These are phyloP conservation scores for Aspergillus aculeatus DNA, from an alignment of 2,329 filamentous ascomycete species.

Conservation along the genomic window DNA sequence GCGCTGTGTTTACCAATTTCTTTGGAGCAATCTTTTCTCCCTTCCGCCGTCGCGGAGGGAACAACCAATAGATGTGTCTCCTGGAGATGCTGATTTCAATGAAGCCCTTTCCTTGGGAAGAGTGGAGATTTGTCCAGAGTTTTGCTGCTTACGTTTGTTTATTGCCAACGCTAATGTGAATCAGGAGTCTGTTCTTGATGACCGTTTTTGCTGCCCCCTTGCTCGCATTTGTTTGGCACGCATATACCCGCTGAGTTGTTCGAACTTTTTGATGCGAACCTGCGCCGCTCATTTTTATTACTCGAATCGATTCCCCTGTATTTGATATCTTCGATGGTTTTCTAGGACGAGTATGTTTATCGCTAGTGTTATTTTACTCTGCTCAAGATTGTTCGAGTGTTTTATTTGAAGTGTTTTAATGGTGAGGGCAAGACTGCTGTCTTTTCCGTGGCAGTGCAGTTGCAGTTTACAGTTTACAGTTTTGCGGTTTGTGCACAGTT, in stretches of 20 bases:
- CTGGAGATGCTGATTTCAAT: conserved; percentile 6
- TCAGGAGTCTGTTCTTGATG: conserved; percentile 34
- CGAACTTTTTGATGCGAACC: conserved; percentile 11
- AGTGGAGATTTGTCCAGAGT: not conserved
- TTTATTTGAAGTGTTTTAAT: conserved; percentile 8
- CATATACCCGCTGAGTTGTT: conserved; percentile 26
- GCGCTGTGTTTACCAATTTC: conserved; percentile 41
- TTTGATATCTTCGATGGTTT: conserved; percentile 23
- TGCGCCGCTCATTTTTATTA: conserved; percentile 22
- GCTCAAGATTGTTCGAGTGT: conserved; percentile 17
- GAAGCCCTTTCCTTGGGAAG: conserved; percentile 5
- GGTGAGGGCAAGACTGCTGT: not conserved
- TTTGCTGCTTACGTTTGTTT: conserved; percentile 17
- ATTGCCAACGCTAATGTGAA: conserved; percentile 30
- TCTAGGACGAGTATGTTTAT: conserved; percentile 1
- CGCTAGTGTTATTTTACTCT: conserved; percentile 20
- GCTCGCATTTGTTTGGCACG: conserved; percentile 32
- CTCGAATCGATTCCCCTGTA: conserved; percentile 37
- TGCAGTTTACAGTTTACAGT: no score
- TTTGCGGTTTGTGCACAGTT: no score
- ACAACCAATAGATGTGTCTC: conserved; percentile 27
- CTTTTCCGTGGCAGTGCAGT: no score
- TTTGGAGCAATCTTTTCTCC: conserved; percentile 41
- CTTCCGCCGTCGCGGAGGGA: conserved; percentile 38
- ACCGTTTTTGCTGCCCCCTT: conserved; percentile 30